A percentile compares a stretch with the other conserved stretches of the same genome.
These are phyloP conservation scores for Aspergillus brunneoviolaceus DNA, from an alignment of 2,329 filamentous ascomycete species.

Conservation along the genomic window DNA sequence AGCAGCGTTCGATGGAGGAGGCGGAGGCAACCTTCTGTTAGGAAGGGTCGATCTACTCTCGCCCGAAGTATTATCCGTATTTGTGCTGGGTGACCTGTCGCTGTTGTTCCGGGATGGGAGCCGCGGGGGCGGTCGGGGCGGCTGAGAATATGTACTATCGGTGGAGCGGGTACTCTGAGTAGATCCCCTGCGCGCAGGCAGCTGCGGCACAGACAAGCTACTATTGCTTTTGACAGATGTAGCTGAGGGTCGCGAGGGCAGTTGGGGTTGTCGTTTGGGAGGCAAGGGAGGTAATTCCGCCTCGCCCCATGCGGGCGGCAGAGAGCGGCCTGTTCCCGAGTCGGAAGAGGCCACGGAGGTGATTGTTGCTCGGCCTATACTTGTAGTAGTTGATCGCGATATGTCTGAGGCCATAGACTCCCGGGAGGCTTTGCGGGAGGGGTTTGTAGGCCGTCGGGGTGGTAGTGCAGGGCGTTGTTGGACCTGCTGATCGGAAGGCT, in stretches of 20 bases:
- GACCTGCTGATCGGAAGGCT: conserved; percentile 27
- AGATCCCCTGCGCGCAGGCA: conserved; percentile 25
- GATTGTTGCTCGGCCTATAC: conserved; percentile 39
- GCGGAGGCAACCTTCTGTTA: conserved; percentile 36
- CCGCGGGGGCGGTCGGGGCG: conserved; percentile 24
- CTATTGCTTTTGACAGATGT: conserved; percentile 13
- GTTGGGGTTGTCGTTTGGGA: conserved; percentile 43
- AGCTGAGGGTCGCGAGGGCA: conserved; percentile 25
- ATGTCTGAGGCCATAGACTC: conserved; percentile 57
- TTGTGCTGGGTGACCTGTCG: conserved; percentile 16
- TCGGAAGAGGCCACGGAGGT: conserved; percentile 33
- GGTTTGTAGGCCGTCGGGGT: conserved; percentile 41
- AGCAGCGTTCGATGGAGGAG: conserved; percentile 33
- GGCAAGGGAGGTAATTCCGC: conserved; percentile 56
- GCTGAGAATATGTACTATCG: conserved; percentile 5
- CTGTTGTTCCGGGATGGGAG: conserved; percentile 23
- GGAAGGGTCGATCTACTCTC: conserved; percentile 23
- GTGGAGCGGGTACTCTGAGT: conserved; percentile 16
- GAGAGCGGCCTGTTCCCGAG: conserved; percentile 33
- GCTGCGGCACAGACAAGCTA: conserved; percentile 20
- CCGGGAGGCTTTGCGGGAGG: conserved; percentile 42
- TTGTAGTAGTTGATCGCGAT: conserved; percentile 48
- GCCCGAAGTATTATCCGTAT: conserved; percentile 14
- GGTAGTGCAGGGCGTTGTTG: conserved; percentile 49
- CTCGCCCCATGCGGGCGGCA: conserved; percentile 59